A percentile compares a stretch with the other conserved stretches of the same genome.
Evolutionary conservation across 257 asterid genomes (phyloP).

Genomic region (Penstemon davidsonii): DNA sequence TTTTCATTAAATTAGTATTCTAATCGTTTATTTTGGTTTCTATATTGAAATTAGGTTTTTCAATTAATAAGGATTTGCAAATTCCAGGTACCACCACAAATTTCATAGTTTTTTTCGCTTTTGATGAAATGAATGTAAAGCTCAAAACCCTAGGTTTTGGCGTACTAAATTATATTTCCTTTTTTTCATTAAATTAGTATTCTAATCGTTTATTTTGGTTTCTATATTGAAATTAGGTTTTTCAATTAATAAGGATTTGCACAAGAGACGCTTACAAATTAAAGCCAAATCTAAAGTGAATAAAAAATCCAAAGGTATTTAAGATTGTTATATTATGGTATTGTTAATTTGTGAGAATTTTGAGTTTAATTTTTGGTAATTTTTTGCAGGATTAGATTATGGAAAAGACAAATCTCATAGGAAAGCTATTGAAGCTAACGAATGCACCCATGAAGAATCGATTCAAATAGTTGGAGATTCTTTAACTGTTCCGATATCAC

Average conservation of each 20-base stretch:
- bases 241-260: constrained; percentile 58
- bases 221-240: background rate
- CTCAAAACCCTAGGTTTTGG: background rate
- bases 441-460: constrained; percentile 23
- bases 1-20: background rate
- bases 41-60: background rate
- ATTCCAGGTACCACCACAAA: too few relatives aligned
- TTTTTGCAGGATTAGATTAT: constrained; percentile 35
- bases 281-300: constrained; percentile 62
- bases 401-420: constrained; percentile 42
- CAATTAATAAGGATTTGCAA: constrained; percentile 60
- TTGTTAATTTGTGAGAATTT: constrained; percentile 4
- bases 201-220: background rate
- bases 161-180: background rate
- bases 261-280: constrained; percentile 67
- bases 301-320: constrained; percentile 58
- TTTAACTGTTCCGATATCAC: constrained; percentile 18
- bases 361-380: constrained; percentile 16
- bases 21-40: background rate
- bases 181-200: background rate
- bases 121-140: background rate
- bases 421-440: constrained; percentile 31
- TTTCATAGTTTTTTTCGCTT: too few relatives aligned
- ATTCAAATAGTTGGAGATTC: constrained; percentile 30
- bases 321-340: constrained; percentile 1